A percentile compares a stretch with the other conserved stretches of the same genome.
Evolutionary conservation across 495 filamentous ascomycete genomes (phyloP).

Genomic region (Neurospora sp.): DNA sequence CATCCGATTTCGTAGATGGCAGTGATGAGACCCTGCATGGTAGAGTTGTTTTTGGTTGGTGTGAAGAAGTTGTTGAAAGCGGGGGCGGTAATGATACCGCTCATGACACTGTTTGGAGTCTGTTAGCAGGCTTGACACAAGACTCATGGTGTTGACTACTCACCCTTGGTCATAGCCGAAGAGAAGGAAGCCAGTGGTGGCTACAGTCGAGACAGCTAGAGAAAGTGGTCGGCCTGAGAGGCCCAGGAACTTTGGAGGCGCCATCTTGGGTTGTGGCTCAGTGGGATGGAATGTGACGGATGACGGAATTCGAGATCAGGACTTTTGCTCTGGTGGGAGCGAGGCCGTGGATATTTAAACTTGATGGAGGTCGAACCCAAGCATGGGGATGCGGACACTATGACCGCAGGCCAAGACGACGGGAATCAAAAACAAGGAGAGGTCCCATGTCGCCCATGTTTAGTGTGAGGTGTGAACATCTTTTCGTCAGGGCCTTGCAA

Average conservation of each 20-base stretch:
- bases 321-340: not conserved
- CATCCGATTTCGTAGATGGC: slow-evolving; percentile 80
- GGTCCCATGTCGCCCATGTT: not conserved
- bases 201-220: slow-evolving; percentile 52
- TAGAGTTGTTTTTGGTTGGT: slow-evolving; percentile 52
- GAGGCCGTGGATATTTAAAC: not conserved
- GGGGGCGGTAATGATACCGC: slow-evolving; percentile 64
- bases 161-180: slow-evolving; percentile 61
- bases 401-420: not conserved
- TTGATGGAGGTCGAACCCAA: not conserved
- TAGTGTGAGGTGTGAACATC: not conserved
- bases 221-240: slow-evolving; percentile 55
- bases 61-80: slow-evolving; percentile 64
- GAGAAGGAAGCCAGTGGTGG: slow-evolving; percentile 63
- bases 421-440: not conserved
- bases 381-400: not conserved
- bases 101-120: slow-evolving; percentile 44
- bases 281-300: not conserved
- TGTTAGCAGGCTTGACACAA: not conserved
- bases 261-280: slow-evolving; percentile 20
- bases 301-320: not conserved
- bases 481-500: not conserved
- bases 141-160: slow-evolving; percentile 2
- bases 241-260: slow-evolving; percentile 45
- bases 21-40: slow-evolving; percentile 72